phyloP scores from a whole-genome alignment of 495 filamentous ascomycete genomes.

The Podospora tetraspora region DNA sequence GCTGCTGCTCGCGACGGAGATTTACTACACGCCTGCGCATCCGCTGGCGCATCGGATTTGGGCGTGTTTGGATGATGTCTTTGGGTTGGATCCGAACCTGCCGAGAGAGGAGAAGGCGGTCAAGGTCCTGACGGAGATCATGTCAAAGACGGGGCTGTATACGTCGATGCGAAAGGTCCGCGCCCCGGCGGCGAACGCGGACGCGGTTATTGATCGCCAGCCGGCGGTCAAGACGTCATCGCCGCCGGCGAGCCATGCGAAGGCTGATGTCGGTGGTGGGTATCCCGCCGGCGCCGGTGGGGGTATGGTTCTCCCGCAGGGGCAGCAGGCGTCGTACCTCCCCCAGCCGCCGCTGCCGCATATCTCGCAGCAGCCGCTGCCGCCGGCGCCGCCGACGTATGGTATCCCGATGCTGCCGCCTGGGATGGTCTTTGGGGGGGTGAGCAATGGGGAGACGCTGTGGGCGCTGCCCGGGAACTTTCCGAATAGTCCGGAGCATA shows the following conservation, averaged over 20 bases:
- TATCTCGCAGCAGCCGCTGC: not conserved
- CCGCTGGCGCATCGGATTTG: conserved; percentile 58
- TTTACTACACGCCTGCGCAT: conserved; percentile 52
- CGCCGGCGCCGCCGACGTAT: not conserved
- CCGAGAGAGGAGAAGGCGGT: conserved; percentile 37
- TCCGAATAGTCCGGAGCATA: not conserved
- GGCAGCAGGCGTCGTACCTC: too few relatives aligned
- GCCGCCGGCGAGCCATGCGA: conserved; percentile 5
- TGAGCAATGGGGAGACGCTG: conserved; percentile 42
- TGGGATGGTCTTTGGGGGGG: conserved; percentile 38
- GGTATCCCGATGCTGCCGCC: conserved; percentile 2
- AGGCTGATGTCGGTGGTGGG: not conserved
- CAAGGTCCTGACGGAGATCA: conserved; percentile 39
- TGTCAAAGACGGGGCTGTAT: conserved; percentile 37
- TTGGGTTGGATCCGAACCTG: conserved; percentile 50
- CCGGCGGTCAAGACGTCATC: conserved; percentile 34
- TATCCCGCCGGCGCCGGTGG: not conserved
- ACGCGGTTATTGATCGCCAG: conserved; percentile 34
- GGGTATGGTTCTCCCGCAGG: too few relatives aligned
- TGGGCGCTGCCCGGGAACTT: conserved; percentile 35
- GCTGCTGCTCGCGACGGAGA: conserved; percentile 48
- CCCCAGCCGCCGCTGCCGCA: not conserved
- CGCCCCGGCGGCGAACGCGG: conserved; percentile 34
- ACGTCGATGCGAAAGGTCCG: conserved; percentile 43
- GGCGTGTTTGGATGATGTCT: conserved; percentile 66